phyloP scores from a whole-genome alignment of 495 filamentous ascomycete genomes.

The Xylaria palmicola region DNA sequence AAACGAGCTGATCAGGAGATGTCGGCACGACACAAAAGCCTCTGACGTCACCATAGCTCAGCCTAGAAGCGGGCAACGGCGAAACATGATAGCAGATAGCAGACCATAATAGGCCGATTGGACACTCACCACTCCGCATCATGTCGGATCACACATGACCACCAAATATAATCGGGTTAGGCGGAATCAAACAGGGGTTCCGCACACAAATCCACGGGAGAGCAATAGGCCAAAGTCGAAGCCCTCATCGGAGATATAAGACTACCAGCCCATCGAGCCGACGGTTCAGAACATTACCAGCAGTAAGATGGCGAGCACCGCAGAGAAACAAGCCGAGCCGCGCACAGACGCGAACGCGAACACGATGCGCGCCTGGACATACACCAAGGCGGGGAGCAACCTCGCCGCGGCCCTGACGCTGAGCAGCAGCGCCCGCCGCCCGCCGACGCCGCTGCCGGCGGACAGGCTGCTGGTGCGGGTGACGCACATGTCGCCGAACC shows the following conservation, averaged over 20 bases:
- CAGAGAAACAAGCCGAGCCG: neutral
- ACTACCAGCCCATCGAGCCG: neutral
- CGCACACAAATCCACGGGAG: neutral
- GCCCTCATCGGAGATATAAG: neutral
- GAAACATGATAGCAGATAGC: neutral
- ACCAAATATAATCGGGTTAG: neutral
- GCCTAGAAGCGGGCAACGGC: neutral
- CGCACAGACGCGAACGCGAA: neutral
- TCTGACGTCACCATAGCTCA: constrained; percentile 7
- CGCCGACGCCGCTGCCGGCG: constrained; percentile 24
- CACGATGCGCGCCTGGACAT: constrained; percentile 13
- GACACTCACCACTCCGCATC: no score
- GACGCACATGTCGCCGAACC: constrained; percentile 58
- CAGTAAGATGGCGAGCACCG: neutral
- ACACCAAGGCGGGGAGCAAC: neutral
- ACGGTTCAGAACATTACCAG: neutral
- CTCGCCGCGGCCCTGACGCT: constrained; percentile 1
- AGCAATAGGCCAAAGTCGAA: neutral
- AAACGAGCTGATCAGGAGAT: no score
- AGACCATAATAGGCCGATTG: no score
- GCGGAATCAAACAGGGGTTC: neutral
- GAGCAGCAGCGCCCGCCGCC: neutral
- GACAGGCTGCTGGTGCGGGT: constrained; percentile 59
- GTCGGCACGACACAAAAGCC: no score
- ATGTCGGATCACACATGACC: neutral